Percentiles rank a stretch among this genome's conserved stretches.
Conservation (phyloP, 345 rosid genomes). For the Anacardium occidentale region DNA sequence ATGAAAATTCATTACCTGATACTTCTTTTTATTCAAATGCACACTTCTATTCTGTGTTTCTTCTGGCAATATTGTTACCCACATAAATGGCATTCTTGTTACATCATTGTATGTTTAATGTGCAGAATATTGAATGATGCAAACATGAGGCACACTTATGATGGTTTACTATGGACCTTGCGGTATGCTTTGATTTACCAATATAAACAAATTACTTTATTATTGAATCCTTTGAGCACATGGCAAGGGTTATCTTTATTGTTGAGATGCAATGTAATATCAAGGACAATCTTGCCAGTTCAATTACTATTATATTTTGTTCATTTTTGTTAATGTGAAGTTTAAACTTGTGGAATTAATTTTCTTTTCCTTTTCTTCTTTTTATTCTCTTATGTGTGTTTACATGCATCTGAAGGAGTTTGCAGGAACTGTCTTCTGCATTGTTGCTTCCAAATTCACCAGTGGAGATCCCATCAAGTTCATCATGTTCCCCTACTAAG, state of each 20-base stretch:
- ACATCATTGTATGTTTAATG: constrained; percentile 14
- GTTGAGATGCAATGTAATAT: background rate
- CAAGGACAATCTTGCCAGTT: background rate
- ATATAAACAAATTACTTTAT: constrained; percentile 1
- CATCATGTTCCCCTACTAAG: constrained; percentile 37
- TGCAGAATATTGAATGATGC: constrained; percentile 83
- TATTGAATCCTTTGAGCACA: background rate
- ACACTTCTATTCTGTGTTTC: background rate
- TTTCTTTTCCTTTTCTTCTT: background rate
- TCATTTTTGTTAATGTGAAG: background rate
- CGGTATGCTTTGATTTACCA: constrained; percentile 44
- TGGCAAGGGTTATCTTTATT: background rate
- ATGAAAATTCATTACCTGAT: background rate
- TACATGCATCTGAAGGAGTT: constrained; percentile 59
- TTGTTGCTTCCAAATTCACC: constrained; percentile 40
- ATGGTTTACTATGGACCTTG: constrained; percentile 87
- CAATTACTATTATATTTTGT: background rate
- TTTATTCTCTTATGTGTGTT: constrained; percentile 14
- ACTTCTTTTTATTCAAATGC: background rate
- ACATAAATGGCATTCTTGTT: constrained; percentile 5
- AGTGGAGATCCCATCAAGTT: constrained; percentile 35
- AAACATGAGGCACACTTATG: constrained; percentile 64
- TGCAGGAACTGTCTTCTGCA: constrained; percentile 63
- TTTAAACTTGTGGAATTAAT: background rate
- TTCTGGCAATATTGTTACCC: background rate